These are phyloP conservation scores for Exophiala viscosa DNA, from an alignment of 2,329 filamentous ascomycete genomes.

Conservation along the genomic window DNA sequence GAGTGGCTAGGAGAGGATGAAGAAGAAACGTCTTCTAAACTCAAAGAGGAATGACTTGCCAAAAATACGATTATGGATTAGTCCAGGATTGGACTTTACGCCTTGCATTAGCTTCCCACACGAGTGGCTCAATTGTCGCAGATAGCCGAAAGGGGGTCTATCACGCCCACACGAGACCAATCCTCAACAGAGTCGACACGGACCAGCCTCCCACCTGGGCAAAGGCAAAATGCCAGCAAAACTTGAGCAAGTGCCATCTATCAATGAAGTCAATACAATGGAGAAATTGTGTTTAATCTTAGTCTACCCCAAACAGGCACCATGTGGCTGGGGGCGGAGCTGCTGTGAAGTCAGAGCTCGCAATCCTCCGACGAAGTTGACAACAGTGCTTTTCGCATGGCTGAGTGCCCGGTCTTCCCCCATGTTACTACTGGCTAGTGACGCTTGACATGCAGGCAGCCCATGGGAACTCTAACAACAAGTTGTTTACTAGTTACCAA, in stretches of 20 bases:
- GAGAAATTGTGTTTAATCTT: not conserved
- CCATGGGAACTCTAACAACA: too few species aligned
- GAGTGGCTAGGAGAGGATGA: too few species aligned
- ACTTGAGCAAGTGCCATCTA: too few species aligned
- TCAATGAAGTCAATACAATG: not conserved
- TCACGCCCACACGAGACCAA: not conserved
- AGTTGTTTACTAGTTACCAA: too few species aligned
- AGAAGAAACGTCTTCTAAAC: too few species aligned
- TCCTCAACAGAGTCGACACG: too few species aligned
- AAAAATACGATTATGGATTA: not conserved
- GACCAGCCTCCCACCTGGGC: too few species aligned
- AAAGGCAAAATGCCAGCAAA: too few species aligned
- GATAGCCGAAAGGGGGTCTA: not conserved
- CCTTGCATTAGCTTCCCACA: not conserved
- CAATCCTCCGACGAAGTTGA: not conserved
- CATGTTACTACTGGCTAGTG: not conserved
- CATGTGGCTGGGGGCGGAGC: constrained; percentile 6
- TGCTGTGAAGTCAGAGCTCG: constrained; percentile 1
- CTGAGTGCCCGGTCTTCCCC: too few species aligned
- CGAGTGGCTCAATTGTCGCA: not conserved
- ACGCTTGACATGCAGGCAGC: constrained; percentile 1
- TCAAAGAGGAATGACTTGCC: not conserved
- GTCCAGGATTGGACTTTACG: not conserved
- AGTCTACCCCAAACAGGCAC: not conserved
- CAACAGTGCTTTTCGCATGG: not conserved